Conservation (phyloP, 176 grass and related monocot genomes). For the Eleusine coracana region DNA sequence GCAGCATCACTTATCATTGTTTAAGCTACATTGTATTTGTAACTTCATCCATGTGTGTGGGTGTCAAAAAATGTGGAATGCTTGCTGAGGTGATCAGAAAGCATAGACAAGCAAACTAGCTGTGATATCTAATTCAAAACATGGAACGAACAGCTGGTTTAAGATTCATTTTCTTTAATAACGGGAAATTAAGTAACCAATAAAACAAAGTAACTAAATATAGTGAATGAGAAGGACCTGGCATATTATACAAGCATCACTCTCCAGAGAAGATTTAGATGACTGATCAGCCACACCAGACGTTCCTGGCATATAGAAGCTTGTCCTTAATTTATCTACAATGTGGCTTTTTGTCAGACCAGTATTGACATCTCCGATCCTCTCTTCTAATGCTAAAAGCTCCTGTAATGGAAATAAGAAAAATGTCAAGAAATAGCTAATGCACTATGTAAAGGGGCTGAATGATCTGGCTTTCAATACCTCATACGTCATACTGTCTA, state of each 20-base stretch:
- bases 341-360: conserved; percentile 61
- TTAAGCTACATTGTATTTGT: conserved; percentile 3
- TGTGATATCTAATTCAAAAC: not conserved
- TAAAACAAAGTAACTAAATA: conserved; percentile 9
- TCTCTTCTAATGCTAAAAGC: conserved; percentile 75
- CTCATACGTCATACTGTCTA: conserved; percentile 80
- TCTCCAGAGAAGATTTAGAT: conserved; percentile 46
- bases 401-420: conserved; percentile 49
- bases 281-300: conserved; percentile 43
- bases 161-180: conserved; percentile 12
- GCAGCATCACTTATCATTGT: not conserved
- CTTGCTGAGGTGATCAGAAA: conserved; percentile 5
- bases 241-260: conserved; percentile 75
- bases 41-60: not conserved
- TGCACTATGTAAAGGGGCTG: not conserved
- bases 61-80: not conserved
- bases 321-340: conserved; percentile 60
- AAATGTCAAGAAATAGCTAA: conserved; percentile 29
- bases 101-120: not conserved
- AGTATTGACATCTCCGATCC: conserved; percentile 74
- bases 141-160: conserved; percentile 2
- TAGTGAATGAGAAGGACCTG: conserved; percentile 62
- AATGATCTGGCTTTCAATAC: conserved; percentile 44
- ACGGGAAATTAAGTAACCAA: conserved; percentile 4
- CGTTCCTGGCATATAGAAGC: conserved; percentile 45